These are phyloP conservation scores for Gaertneriomyces semiglobifer DNA, from an alignment of 192 early-diverging fungal species.

Conservation along the genomic window DNA sequence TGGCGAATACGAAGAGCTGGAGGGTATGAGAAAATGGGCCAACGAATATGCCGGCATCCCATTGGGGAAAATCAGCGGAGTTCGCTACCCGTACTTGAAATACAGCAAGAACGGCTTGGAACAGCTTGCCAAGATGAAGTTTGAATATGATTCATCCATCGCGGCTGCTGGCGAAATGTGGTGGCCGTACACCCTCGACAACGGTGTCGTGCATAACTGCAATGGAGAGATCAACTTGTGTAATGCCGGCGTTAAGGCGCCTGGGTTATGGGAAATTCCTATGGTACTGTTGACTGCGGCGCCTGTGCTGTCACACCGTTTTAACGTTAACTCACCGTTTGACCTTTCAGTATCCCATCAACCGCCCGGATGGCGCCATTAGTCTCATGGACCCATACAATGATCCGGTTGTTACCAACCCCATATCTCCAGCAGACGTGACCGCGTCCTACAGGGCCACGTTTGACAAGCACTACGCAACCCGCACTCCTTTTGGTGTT, in stretches of 20 bases:
- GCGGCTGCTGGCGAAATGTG: constrained; percentile 11
- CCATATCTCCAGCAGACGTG: constrained; percentile 2
- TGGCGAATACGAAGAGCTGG: constrained; percentile 30
- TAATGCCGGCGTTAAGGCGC: constrained; percentile 18
- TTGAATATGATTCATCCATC: constrained; percentile 37
- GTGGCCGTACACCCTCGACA: constrained; percentile 45
- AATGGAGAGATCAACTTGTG: constrained; percentile 15
- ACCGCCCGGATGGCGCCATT: constrained; percentile 5
- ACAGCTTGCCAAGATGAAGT: constrained; percentile 31
- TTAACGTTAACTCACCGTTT: neutral
- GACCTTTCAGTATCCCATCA: neutral
- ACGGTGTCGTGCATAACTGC: constrained; percentile 35
- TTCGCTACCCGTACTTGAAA: constrained; percentile 37
- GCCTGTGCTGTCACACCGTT: neutral
- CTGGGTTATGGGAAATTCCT: constrained; percentile 40
- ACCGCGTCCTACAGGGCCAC: constrained; percentile 3
- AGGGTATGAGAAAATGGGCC: constrained; percentile 32
- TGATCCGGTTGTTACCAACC: constrained; percentile 5
- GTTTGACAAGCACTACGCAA: constrained; percentile 35
- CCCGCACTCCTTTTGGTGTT: constrained; percentile 35
- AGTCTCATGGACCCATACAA: constrained; percentile 43
- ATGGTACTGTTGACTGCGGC: constrained; percentile 8
- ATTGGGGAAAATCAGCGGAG: constrained; percentile 27
- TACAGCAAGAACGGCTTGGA: constrained; percentile 18
- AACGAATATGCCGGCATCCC: constrained; percentile 31